A percentile compares a stretch with the other conserved stretches of the same genome.
phyloP scores from a whole-genome alignment of 345 rosid species.

The Carallia pectinifolia region DNA sequence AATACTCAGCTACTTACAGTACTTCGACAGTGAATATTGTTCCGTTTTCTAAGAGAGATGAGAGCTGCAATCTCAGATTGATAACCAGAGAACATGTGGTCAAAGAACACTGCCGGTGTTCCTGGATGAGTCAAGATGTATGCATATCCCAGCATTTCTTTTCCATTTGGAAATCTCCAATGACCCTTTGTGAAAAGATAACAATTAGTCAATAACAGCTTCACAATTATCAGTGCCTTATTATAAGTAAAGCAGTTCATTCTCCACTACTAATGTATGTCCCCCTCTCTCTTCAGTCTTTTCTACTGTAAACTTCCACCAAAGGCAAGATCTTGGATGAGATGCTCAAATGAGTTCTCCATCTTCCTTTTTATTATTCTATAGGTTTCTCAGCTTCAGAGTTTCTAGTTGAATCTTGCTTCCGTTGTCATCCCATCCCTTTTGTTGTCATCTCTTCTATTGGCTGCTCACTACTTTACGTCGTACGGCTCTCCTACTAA shows the following conservation, averaged over 20 bases:
- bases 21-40: slow-evolving; percentile 82
- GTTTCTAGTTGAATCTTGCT: too few relatives aligned
- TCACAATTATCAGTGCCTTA: background rate
- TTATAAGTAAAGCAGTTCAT: background rate
- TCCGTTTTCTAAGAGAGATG: slow-evolving; percentile 65
- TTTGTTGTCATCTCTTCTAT: background rate
- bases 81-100: slow-evolving; percentile 73
- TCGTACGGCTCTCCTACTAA: too few relatives aligned
- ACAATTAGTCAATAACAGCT: background rate
- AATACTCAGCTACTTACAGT: slow-evolving; percentile 41
- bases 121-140: slow-evolving; percentile 97
- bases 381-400: too few relatives aligned
- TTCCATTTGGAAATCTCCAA: slow-evolving; percentile 95
- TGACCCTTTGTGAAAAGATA: slow-evolving; percentile 55
- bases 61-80: slow-evolving; percentile 67
- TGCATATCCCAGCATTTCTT: slow-evolving; percentile 98
- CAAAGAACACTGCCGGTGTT: slow-evolving; percentile 88
- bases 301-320: background rate
- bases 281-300: background rate
- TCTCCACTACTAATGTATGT: background rate
- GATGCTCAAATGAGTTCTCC: background rate
- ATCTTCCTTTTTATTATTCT: background rate
- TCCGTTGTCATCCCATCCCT: too few relatives aligned
- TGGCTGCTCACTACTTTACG: too few relatives aligned
- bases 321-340: background rate